Conservation (phyloP, 192 early-diverging fungal species). For the Coemansia sp. region DNA sequence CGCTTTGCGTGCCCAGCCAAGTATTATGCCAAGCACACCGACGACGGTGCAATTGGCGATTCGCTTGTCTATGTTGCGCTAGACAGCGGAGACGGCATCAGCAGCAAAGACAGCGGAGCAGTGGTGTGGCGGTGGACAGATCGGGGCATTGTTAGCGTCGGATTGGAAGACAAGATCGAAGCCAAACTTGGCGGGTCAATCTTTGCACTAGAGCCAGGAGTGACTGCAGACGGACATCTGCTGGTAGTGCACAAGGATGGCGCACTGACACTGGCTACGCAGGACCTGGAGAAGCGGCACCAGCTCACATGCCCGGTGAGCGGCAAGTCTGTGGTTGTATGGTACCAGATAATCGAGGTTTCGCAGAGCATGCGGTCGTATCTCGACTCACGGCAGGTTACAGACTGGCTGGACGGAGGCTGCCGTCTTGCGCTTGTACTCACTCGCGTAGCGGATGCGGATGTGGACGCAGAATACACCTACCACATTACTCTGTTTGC, state of each 20-base stretch:
- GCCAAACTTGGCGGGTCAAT: slow-evolving; percentile 15
- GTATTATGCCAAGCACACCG: slow-evolving; percentile 25
- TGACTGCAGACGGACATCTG: slow-evolving; percentile 28
- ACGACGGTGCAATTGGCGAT: slow-evolving; percentile 2
- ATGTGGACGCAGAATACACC: slow-evolving; percentile 9
- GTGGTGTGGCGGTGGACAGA: slow-evolving; percentile 54
- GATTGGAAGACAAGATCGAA: slow-evolving; percentile 43
- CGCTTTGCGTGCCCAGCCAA: slow-evolving; percentile 54
- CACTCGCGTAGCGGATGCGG: slow-evolving; percentile 16
- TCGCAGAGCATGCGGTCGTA: slow-evolving; percentile 55
- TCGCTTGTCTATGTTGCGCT: slow-evolving; percentile 42
- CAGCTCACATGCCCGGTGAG: slow-evolving; percentile 13
- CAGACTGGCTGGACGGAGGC: slow-evolving; percentile 46
- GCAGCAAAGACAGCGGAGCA: slow-evolving; percentile 10
- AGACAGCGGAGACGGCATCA: slow-evolving; percentile 26
- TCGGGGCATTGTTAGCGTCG: slow-evolving; percentile 45
- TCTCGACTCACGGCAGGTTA: slow-evolving; percentile 50
- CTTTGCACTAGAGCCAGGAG: slow-evolving; percentile 39
- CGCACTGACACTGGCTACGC: slow-evolving; percentile 23
- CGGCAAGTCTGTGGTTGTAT: slow-evolving; percentile 19
- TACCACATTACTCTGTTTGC: slow-evolving; percentile 35
- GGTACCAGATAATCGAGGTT: slow-evolving; percentile 50
- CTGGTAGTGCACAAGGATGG: slow-evolving; percentile 42
- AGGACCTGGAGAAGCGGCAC: slow-evolving; percentile 17
- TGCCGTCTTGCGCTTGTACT: slow-evolving; percentile 30